A percentile compares a stretch with the other conserved stretches of the same genome.
These are phyloP conservation scores for Volvariella surrecta DNA, from an alignment of 1,284 basidiomycete genomes.

Conservation along the genomic window DNA sequence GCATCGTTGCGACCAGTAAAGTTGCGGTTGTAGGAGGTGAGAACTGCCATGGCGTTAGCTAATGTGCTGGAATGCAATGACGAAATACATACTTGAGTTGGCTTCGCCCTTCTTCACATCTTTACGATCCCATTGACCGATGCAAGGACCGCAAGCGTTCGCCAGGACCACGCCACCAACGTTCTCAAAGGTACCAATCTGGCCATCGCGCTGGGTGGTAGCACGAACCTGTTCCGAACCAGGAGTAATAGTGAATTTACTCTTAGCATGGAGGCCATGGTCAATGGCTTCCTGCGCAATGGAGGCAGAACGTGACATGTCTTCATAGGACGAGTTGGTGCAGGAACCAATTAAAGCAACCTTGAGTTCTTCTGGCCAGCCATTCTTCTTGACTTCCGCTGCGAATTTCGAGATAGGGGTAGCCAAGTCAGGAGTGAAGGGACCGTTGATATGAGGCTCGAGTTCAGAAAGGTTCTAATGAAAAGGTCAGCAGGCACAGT, in stretches of 20 bases:
- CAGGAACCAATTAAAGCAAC: conserved; percentile 98
- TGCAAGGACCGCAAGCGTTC: conserved; percentile 98
- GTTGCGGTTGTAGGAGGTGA: conserved; percentile 99
- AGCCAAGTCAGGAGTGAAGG: conserved; percentile 94
- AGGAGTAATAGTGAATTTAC: conserved; percentile 95
- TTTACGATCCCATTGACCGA: conserved; percentile 97
- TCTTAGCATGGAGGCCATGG: conserved; percentile 87
- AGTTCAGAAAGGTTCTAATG: conserved; percentile 85
- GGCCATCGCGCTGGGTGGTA: conserved; percentile 94
- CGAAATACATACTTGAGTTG: conserved; percentile 72
- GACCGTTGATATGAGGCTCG: conserved; percentile 99
- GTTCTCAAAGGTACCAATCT: conserved; percentile 81
- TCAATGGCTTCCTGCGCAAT: conserved; percentile 85
- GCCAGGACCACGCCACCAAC: conserved; percentile 93
- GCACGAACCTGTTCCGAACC: conserved; percentile 98
- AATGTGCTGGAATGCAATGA: conserved; percentile 5
- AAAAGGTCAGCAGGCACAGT: conserved; percentile 1
- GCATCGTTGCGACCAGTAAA: conserved; percentile 99
- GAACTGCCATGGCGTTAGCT: conserved; percentile 46
- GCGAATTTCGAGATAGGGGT: conserved; percentile 97
- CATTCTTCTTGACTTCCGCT: conserved; percentile 87
- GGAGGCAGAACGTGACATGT: conserved; percentile 96
- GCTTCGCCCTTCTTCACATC: conserved; percentile 96
- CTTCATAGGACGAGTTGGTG: conserved; percentile 99
- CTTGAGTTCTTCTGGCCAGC: conserved; percentile 96